Conservation (phyloP, 2,329 filamentous ascomycete species). For the Penicillium sp. region DNA sequence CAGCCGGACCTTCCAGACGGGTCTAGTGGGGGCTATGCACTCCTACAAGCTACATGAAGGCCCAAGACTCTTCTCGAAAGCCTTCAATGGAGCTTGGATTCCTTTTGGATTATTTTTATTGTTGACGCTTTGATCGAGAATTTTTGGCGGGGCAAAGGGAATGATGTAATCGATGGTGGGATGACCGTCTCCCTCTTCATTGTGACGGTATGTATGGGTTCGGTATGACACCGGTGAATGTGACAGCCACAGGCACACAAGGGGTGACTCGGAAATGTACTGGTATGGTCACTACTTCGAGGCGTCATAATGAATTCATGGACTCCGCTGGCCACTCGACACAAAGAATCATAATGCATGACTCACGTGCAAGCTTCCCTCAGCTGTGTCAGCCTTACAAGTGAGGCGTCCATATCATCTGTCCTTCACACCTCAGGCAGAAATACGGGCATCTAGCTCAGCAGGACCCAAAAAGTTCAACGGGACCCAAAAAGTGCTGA, state of each 20-base stretch:
- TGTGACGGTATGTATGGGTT: background rate
- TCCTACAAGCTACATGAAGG: slow-evolving; percentile 9
- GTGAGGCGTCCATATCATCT: background rate
- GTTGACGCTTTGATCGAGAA: slow-evolving; percentile 13
- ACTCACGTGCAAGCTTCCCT: background rate
- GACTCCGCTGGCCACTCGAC: background rate
- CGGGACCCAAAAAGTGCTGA: too few species aligned
- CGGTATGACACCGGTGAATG: background rate
- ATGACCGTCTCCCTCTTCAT: slow-evolving; percentile 6
- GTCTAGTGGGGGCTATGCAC: slow-evolving; percentile 15
- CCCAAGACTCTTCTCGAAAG: background rate
- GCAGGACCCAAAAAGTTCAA: too few species aligned
- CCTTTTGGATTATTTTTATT: background rate
- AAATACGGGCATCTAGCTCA: background rate
- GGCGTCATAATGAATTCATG: slow-evolving; percentile 25
- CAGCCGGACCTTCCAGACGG: slow-evolving; percentile 21
- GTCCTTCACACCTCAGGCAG: background rate
- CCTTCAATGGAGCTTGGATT: slow-evolving; percentile 11
- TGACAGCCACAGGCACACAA: background rate
- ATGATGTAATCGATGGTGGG: slow-evolving; percentile 33
- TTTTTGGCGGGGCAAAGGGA: slow-evolving; percentile 29
- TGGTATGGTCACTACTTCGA: slow-evolving; percentile 13
- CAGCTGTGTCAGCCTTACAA: background rate
- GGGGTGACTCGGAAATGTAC: background rate
- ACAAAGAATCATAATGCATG: background rate